Base-by-base conservation (phyloP, 2,329 filamentous ascomycete genomes). In the Amphichorda felina region DNA sequence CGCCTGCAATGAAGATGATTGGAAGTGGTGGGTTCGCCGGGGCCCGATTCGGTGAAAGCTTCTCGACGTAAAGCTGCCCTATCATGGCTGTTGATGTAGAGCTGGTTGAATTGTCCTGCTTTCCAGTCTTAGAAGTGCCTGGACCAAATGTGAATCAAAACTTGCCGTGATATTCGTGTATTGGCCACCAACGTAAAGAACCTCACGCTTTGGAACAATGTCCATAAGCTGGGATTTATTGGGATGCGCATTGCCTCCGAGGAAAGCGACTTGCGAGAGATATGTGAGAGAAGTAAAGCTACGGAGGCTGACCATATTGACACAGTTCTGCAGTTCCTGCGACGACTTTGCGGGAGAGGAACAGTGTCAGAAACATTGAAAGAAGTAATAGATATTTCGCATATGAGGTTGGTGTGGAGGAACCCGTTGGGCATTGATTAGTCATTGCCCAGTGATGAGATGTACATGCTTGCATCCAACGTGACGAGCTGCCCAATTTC, bases 1-100 rank as follows among this genome's bases (percentile, higher is more conserved):
- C 50, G 22, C 51, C 51, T 34, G 51, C 50, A 33, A 54, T 48
- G 46, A 54, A 54, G 38, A 54, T 47, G 16, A 54, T 43, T 7
- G 50, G 50, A n/a, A 46, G 46, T 5, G 43, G 32, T 9, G 45
- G 43, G 9, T 37, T 40, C 16, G 42, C 43, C 8, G 42, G 38
- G 4, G 39, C 28, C 8, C 38, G 39, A 16, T 40, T 18, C 4
- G 50, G 50, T 5, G 50, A 50, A 29, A 54, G 50, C 42, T 53
- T 54, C 40, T 54, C 51, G 30, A 53, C 50, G 35, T 51, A 54
- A 15, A 54, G 46, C 38, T 54, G 50, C 40, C 34, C 45, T 41
- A 36, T 46, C 40, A 43, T 44, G 43, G 27, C 48, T 41, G 22
- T 39, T 40, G 36, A 40, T 8, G 40, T 37, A 26, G 38, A 16